Base-by-base conservation (phyloP, 108 stramenopile genomes). In the Skeletonema marinoi region DNA sequence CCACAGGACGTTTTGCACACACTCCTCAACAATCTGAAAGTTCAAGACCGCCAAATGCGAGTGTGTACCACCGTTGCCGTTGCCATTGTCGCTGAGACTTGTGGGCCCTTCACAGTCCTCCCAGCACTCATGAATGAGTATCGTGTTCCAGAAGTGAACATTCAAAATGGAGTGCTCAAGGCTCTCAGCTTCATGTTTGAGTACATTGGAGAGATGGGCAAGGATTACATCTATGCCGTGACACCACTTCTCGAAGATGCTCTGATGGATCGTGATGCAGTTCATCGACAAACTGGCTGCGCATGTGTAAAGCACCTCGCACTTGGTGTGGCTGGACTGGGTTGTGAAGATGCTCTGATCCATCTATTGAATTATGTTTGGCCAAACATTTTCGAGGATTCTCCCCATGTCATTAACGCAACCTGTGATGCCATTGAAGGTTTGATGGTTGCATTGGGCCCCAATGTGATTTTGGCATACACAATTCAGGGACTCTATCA, bases 71-170 rank as follows among this genome's bases (percentile, higher is more conserved):
- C 99, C 16, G 98, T 99, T 19, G 99, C 98, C 25, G 97, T 99
- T 70, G 99, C 98, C 10, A 98, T 99, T 78, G 99, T 99, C 39
- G 98, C 99, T 21, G 99, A 99, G 81, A 99, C 97, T 31, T 99
- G 98, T 88, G 94, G 95, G 8, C 99, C 99, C 13, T 99, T 98
- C 88, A 98, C 99, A 3, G 98, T 99, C 16, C 90, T 99, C 32
- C 99, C 99, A 1, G 98, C 98, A 41, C 86, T 99, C 31, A 98
- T 99, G 98, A 99, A 98, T 72, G 99, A 99, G 82, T 99, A 99
- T 78, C 90, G 99, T 32, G 95, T 99, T 54, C 98, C 98, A 4
- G 99, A 99, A 70, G 85, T 98, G 19, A 99, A 99, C 75, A 98
- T 99, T 64, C 99, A 99, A 87, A 98, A 99, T 85, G 99, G 99